Conservation (phyloP, 495 filamentous ascomycete genomes). For the Entonaema liquescens region DNA sequence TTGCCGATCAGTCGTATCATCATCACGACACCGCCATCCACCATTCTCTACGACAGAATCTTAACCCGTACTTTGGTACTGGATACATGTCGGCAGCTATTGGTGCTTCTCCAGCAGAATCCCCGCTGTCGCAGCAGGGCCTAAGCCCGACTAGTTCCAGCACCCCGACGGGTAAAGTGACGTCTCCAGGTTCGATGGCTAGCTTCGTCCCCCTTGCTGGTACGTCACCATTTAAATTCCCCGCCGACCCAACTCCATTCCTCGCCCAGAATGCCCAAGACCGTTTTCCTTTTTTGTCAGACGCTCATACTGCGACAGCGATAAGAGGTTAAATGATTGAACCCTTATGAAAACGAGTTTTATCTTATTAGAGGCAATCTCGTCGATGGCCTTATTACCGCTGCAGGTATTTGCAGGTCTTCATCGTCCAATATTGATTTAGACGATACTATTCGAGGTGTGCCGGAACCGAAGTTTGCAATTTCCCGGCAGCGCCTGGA, state of each 20-base stretch:
- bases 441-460: neutral
- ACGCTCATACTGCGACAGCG: slow-evolving; percentile 53
- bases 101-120: slow-evolving; percentile 47
- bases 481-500: neutral
- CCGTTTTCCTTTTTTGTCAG: slow-evolving; percentile 52
- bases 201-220: slow-evolving; percentile 47
- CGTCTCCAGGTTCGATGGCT: slow-evolving; percentile 39
- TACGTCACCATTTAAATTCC: slow-evolving; percentile 51
- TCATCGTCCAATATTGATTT: neutral
- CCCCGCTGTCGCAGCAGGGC: slow-evolving; percentile 40
- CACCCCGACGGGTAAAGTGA: slow-evolving; percentile 35
- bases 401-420: neutral
- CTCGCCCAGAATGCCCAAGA: slow-evolving; percentile 46
- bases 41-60: slow-evolving; percentile 47
- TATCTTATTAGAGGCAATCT: neutral
- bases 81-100: slow-evolving; percentile 35
- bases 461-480: neutral
- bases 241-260: slow-evolving; percentile 43
- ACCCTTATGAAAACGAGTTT: neutral
- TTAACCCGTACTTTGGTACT: slow-evolving; percentile 49
- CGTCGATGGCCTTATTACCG: neutral
- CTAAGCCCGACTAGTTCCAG: slow-evolving; percentile 30
- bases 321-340: slow-evolving; percentile 41
- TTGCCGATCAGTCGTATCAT: slow-evolving; percentile 43
- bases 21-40: slow-evolving; percentile 50